Percentiles rank a stretch among this genome's conserved stretches.
Evolutionary conservation across 2,329 filamentous ascomycete species (phyloP).

Genomic region (Ambrosiella beaveri): DNA sequence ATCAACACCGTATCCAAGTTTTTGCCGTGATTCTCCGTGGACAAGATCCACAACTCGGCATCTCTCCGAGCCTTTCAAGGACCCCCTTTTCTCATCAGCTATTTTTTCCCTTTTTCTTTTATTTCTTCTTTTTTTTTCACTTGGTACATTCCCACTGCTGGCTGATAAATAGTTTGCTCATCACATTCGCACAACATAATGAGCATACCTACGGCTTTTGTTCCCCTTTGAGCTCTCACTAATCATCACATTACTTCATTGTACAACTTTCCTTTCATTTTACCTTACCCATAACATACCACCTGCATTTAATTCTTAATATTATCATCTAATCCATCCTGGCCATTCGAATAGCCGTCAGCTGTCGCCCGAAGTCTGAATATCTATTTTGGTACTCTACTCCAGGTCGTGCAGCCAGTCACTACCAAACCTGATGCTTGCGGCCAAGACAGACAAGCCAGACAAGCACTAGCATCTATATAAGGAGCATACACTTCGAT

Average conservation of each 20-base stretch:
- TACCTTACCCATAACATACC: background rate
- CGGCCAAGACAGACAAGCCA: too few species aligned
- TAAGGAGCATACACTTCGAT: too few species aligned
- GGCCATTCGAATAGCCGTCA: background rate
- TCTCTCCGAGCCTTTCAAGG: background rate
- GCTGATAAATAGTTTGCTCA: background rate
- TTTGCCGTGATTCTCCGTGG: too few species aligned
- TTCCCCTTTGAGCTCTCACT: background rate
- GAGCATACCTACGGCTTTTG: background rate
- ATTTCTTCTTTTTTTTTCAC: background rate
- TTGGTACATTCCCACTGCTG: background rate
- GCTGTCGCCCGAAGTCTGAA: background rate
- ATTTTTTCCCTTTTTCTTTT: slow-evolving; percentile 1
- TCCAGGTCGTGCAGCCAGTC: too few species aligned
- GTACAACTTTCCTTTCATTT: background rate
- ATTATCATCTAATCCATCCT: background rate
- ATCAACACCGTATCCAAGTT: too few species aligned
- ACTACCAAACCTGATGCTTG: too few species aligned
- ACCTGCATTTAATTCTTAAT: background rate
- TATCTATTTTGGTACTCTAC: background rate
- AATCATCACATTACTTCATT: background rate
- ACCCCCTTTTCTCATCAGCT: background rate
- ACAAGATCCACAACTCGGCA: background rate
- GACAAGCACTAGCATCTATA: too few species aligned
- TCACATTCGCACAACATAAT: background rate